Conservation (phyloP, 2,329 filamentous ascomycete species). For the Torrubiellomyces zombiae region DNA sequence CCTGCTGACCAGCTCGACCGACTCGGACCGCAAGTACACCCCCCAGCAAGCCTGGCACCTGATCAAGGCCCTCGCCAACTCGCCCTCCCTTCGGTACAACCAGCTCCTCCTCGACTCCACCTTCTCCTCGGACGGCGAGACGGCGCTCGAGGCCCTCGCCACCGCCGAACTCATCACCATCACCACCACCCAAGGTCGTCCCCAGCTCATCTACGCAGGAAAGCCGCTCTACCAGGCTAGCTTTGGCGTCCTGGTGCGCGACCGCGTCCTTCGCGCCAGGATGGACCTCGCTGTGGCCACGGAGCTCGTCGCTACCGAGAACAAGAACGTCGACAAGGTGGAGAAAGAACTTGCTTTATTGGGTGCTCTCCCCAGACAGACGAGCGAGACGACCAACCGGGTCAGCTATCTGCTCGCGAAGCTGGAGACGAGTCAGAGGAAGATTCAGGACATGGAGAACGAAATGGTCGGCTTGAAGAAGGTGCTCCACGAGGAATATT, state of each 20-base stretch:
- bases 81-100: conserved; percentile 62
- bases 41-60: conserved; percentile 81
- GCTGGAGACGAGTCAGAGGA: conserved; percentile 54
- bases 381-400: conserved; percentile 47
- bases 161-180: conserved; percentile 77
- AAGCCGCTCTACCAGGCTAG: conserved; percentile 78
- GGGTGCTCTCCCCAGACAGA: conserved; percentile 53
- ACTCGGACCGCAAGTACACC: conserved; percentile 49
- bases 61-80: conserved; percentile 59
- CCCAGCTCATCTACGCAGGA: conserved; percentile 60
- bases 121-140: conserved; percentile 57
- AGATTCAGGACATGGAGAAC: conserved; percentile 56
- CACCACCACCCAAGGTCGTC: conserved; percentile 55
- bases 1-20: conserved; percentile 44
- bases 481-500: conserved; percentile 31
- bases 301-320: conserved; percentile 56
- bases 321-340: conserved; percentile 56
- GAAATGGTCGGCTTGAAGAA: conserved; percentile 60
- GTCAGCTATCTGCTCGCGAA: conserved; percentile 60
- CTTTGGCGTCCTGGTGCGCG: conserved; percentile 54
- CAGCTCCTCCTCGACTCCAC: conserved; percentile 63
- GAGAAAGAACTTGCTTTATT: conserved; percentile 62
- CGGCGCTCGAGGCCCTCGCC: conserved; percentile 62
- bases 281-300: conserved; percentile 56
- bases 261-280: conserved; percentile 55